A percentile compares a stretch with the other conserved stretches of the same genome.
Conservation (phyloP, 163 green algal species). For the Chlorella variabilis region DNA sequence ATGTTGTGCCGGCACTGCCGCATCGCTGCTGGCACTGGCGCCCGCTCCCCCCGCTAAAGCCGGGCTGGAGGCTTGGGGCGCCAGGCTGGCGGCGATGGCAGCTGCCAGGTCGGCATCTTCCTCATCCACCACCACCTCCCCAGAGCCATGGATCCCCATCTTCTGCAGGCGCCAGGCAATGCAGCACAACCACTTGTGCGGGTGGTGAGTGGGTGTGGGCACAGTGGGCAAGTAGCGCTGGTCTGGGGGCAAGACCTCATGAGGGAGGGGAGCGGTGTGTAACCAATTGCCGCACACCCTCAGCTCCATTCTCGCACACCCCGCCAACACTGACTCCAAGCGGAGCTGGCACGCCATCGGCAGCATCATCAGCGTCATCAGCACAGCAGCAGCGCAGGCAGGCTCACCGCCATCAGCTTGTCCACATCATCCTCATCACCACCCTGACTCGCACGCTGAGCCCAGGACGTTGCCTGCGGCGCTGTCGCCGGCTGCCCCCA, state of each 20-base stretch:
- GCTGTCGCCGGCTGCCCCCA: background rate
- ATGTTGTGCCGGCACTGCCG: background rate
- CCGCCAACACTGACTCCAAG: too few relatives aligned
- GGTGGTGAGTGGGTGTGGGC: too few relatives aligned
- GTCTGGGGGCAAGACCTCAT: too few relatives aligned
- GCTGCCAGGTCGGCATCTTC: background rate
- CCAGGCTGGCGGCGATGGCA: conserved; percentile 28
- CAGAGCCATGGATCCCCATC: background rate
- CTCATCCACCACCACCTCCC: background rate
- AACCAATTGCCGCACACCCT: too few relatives aligned
- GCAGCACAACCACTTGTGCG: too few relatives aligned
- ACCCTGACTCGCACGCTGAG: background rate
- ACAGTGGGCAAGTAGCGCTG: too few relatives aligned
- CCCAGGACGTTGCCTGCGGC: background rate
- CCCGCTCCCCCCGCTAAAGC: too few relatives aligned
- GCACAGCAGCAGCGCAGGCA: background rate
- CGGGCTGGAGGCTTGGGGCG: too few relatives aligned
- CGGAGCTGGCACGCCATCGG: too few relatives aligned
- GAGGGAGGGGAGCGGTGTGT: too few relatives aligned
- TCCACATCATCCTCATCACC: conserved; percentile 2
- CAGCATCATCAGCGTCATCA: too few relatives aligned
- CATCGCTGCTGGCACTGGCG: background rate
- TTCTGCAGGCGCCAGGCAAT: background rate
- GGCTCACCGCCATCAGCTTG: conserved; percentile 24
- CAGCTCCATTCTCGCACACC: too few relatives aligned